phyloP scores from a whole-genome alignment of 345 rosid genomes.

The Eucalyptus cloeziana region DNA sequence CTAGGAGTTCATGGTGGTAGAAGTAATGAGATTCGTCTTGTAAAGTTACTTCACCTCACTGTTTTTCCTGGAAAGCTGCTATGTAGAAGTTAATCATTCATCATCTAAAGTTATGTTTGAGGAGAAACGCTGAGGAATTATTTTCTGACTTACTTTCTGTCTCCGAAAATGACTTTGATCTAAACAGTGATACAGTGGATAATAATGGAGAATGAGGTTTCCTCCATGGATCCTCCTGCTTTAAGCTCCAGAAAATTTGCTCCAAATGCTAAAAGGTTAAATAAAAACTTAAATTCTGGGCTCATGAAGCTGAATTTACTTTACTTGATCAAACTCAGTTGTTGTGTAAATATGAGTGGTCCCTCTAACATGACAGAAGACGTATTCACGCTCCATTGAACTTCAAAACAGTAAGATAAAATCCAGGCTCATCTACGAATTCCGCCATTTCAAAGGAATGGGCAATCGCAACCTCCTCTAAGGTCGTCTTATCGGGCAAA shows the following conservation, averaged over 20 bases:
- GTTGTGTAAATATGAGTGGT: not conserved
- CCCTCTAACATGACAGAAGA: not conserved
- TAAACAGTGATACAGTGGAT: not conserved
- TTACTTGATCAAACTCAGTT: not conserved
- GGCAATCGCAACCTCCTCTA: conserved; percentile 35
- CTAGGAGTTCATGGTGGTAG: not conserved
- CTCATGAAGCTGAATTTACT: not conserved
- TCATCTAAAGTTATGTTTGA: not conserved
- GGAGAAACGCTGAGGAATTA: not conserved
- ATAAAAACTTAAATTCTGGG: not conserved
- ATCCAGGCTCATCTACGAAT: conserved; percentile 52
- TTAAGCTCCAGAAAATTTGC: not conserved
- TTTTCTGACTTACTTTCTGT: not conserved
- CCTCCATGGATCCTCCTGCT: not conserved
- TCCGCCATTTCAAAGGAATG: conserved; percentile 48
- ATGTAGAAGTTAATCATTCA: not conserved
- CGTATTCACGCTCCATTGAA: conserved; percentile 1
- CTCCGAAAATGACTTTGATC: not conserved
- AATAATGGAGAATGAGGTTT: not conserved
- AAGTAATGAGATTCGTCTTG: not conserved
- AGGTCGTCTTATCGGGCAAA: conserved; percentile 57
- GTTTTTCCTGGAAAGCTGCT: not conserved
- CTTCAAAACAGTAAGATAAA: conserved; percentile 61
- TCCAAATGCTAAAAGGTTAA: not conserved
- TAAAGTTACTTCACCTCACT: not conserved